Evolutionary conservation across 352 stramenopile genomes (phyloP), one percentile per base, ranked within the genome.

Genomic region (Globisporangium acanthophoron): DNA sequence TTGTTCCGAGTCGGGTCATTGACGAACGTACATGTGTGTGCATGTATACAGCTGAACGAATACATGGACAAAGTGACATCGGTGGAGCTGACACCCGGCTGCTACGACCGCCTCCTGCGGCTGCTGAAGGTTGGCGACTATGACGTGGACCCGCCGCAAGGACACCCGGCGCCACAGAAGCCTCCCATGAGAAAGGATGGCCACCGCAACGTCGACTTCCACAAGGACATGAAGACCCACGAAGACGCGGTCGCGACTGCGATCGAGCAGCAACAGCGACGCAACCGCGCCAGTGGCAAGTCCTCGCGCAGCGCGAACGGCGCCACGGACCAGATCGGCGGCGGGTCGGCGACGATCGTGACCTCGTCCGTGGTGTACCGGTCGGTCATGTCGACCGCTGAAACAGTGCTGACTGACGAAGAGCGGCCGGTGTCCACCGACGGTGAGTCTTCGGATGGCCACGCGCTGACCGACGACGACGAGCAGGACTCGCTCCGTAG

Each of bases 81-180:
- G 13, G 65, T 61, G 24, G 64, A 83, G 18, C 56, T 92, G 53
- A 74, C 76, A 13, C 52, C 67, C 13, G 47, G 56, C 9, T 79
- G 64, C 31, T 69, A 85, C 13, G 64, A 87, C 41, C 58, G 58
- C n/a, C 59, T 92, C 4, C 48, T 83, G 49, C 74, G 83, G 50
- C 49, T 92, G 43, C 65, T 92, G 50, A 70, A 82, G 49, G 71
- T 90, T 29, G 80, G 74, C 16, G 64, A 83, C 20, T 85, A 75
- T 48, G 74, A 78, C 18, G 67, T 74, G 24, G 68, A 64, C 40
- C 39, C 57, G 46, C 52, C 65, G 7, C 62, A 66, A 0, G 56
- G 52, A 31, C 29, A 62, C n/a, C 18, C 20, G 21, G 11, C n/a
- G 39, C 63, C 24, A 4, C 27, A 27, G 44, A 70, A 64, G 43